Evolutionary conservation across 148 eudicot species (phyloP).

Genomic region (Beta vulgaris): DNA sequence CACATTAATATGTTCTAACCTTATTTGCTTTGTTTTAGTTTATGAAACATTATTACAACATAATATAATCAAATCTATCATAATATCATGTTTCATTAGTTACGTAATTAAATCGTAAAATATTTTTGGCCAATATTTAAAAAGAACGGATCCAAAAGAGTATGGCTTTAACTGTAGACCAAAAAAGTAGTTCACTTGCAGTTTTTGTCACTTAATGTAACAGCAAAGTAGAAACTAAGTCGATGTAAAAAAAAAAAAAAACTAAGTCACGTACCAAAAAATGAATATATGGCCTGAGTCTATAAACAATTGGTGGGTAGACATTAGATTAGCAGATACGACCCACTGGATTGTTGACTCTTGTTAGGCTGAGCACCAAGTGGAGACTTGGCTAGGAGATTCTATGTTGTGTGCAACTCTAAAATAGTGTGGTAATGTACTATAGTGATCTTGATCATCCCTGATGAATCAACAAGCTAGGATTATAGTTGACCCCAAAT

Average conservation of each 20-base stretch:
- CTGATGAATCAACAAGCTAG: neutral
- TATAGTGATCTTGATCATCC: neutral
- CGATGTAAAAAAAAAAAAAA: too few species aligned
- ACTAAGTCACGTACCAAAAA: neutral
- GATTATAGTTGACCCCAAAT: neutral
- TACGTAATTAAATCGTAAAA: too few species aligned
- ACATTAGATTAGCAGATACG: neutral
- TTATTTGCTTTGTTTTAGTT: too few species aligned
- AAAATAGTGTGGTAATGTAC: neutral
- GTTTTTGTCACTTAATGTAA: neutral
- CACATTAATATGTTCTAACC: too few species aligned
- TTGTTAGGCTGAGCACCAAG: neutral
- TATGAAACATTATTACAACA: too few species aligned
- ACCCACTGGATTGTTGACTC: neutral
- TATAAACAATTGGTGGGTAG: neutral
- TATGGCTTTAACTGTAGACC: too few species aligned
- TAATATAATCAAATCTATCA: too few species aligned
- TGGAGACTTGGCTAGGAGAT: neutral
- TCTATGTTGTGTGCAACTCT: neutral
- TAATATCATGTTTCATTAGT: too few species aligned
- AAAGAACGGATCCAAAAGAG: too few species aligned
- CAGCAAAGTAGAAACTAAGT: neutral
- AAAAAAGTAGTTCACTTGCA: neutral
- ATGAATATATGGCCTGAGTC: neutral
- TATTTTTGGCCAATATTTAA: too few species aligned